phyloP scores from a whole-genome alignment of 2,329 filamentous ascomycete genomes.

The Rutstroemia sp. region DNA sequence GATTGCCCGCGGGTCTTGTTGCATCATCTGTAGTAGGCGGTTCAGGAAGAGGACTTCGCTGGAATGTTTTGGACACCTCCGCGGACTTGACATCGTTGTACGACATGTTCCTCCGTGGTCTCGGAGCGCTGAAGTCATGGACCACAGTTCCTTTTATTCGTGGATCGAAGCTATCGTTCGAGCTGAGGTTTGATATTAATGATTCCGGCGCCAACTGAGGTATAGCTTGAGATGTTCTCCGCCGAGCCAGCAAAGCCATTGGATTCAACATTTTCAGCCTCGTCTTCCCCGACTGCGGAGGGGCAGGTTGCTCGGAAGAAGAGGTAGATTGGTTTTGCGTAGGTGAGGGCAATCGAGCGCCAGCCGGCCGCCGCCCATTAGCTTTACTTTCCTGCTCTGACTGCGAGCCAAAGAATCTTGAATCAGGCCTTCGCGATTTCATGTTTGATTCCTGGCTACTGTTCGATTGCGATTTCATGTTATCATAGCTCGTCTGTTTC shows the following conservation, averaged over 20 bases:
- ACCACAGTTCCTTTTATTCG: constrained; percentile 56
- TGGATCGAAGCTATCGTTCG: constrained; percentile 47
- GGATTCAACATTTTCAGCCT: constrained; percentile 33
- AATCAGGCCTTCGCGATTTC: constrained; percentile 13
- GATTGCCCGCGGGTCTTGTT: constrained; percentile 32
- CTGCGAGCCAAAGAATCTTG: constrained; percentile 12
- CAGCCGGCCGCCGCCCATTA: constrained; percentile 19
- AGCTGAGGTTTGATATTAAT: constrained; percentile 17
- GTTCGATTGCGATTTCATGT: constrained; percentile 12
- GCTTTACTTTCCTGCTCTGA: constrained; percentile 18
- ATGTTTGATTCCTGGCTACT: constrained; percentile 12
- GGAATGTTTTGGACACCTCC: constrained; percentile 13
- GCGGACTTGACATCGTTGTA: constrained; percentile 21
- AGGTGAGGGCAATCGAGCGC: constrained; percentile 22
- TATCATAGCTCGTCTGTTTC: constrained; percentile 15
- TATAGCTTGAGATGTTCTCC: constrained; percentile 28
- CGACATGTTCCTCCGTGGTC: constrained; percentile 38
- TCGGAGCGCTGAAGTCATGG: constrained; percentile 59
- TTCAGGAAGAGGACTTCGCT: constrained; percentile 15
- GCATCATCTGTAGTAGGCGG: constrained; percentile 15
- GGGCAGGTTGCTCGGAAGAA: constrained; percentile 19
- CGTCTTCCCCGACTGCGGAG: constrained; percentile 22
- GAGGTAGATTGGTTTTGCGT: constrained; percentile 13
- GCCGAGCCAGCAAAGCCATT: constrained; percentile 31
- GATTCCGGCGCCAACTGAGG: constrained; percentile 23